Conservation (phyloP, 2,329 filamentous ascomycete genomes). For the Fusarium brachygibbosum region DNA sequence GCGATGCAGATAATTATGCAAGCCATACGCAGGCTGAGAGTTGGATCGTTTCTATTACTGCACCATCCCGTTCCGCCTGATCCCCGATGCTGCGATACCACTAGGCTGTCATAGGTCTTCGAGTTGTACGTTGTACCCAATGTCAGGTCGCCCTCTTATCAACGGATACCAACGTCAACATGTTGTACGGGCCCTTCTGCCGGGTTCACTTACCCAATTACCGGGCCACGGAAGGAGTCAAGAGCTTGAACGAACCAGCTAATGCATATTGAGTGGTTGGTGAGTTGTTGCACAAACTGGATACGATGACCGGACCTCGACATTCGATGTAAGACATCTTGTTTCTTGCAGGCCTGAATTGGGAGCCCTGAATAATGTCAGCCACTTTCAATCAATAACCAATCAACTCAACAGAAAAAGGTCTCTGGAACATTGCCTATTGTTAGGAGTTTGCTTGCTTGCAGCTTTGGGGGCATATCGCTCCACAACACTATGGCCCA, state of each 20-base stretch:
- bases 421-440: constrained; percentile 20
- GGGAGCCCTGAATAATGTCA: constrained; percentile 31
- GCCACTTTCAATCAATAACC: constrained; percentile 20
- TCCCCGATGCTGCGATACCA: constrained; percentile 16
- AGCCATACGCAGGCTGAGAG: constrained; percentile 23
- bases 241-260: not conserved
- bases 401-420: constrained; percentile 15
- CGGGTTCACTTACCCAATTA: not conserved
- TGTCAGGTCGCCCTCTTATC: constrained; percentile 8
- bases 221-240: not conserved
- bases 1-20: constrained; percentile 1
- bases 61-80: constrained; percentile 25
- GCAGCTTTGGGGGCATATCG: constrained; percentile 28
- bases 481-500: constrained; percentile 39
- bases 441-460: constrained; percentile 30
- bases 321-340: constrained; percentile 24
- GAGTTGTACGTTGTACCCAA: constrained; percentile 3
- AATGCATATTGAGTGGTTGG: not conserved
- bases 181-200: constrained; percentile 13
- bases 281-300: constrained; percentile 30
- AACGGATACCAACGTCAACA: constrained; percentile 14
- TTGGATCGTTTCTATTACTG: constrained; percentile 30
- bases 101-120: constrained; percentile 7
- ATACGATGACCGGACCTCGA: constrained; percentile 27
- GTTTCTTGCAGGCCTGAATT: constrained; percentile 20